Percentiles rank a stretch among this genome's conserved stretches.
Conservation (phyloP, 768 basidiomycete species). For the Serendipita sp. region DNA sequence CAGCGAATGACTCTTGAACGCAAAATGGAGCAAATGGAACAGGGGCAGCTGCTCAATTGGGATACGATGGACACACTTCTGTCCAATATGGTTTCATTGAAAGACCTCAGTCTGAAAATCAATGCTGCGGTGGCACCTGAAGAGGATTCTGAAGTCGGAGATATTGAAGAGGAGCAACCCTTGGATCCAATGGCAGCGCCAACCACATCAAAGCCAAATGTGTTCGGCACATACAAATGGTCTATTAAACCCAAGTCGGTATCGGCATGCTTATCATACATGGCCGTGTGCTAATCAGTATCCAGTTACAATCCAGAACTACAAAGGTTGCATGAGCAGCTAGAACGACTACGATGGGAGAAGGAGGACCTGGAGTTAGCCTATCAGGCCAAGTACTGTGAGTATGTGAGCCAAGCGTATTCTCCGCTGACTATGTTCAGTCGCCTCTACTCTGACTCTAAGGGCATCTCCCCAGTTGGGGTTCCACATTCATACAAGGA, state of each 20-base stretch:
- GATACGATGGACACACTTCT: conserved; percentile 36
- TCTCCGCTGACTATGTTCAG: conserved; percentile 24
- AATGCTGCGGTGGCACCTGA: conserved; percentile 27
- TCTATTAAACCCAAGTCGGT: conserved; percentile 51
- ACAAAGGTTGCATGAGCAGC: not conserved
- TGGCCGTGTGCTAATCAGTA: not conserved
- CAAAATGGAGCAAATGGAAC: conserved; percentile 29
- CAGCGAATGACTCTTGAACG: conserved; percentile 40
- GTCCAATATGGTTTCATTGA: conserved; percentile 35
- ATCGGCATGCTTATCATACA: no score
- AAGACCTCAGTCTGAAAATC: conserved; percentile 40
- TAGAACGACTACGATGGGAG: not conserved
- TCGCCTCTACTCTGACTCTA: conserved; percentile 55
- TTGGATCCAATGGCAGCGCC: not conserved
- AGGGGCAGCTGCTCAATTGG: conserved; percentile 32
- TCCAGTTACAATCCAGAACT: not conserved
- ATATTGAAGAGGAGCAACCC: conserved; percentile 12
- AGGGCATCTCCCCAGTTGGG: conserved; percentile 54
- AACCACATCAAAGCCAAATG: conserved; percentile 12
- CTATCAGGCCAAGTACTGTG: not conserved
- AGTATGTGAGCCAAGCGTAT: not conserved
- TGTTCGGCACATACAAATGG: conserved; percentile 30
- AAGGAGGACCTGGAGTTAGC: not conserved
- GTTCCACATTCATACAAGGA: conserved; percentile 60
- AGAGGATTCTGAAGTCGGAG: conserved; percentile 14